Base-by-base conservation (phyloP, 192 early-diverging fungal genomes). In the Coemansia sp. region DNA sequence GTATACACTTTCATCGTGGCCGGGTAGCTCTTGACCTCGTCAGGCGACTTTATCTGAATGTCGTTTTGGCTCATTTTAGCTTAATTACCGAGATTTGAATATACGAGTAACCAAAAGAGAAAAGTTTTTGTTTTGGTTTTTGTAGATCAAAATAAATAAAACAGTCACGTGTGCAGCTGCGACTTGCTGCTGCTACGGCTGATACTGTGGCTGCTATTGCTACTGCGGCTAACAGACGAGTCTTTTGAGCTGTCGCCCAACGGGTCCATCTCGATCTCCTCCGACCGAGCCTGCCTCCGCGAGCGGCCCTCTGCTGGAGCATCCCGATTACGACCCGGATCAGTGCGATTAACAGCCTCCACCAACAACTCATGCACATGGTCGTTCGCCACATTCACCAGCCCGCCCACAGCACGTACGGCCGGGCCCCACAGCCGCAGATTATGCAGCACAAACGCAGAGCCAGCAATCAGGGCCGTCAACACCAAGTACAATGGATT, bases 401-500 rank as follows among this genome's bases (percentile, higher is more conserved):
- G 53, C 0, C 80, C 82, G 13, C 74, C 62, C 0, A 64, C 61
- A 2, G 81, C 73, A 0, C 83, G 73, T 56, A 87, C 77, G 4
- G 87, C 76, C 9, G 88, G 86, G 4, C 91, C 88, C 78, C 85
- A 82, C 49, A 92, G 68, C 10, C 89, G 86, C 39, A 92, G 68
- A 24, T 74, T 71, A 62, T 87, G 88, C 35, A 94, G 63, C 0
- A 89, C 80, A 29, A 83, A 84, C n/a, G 78, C 85, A 19, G 81
- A 62, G 12, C 83, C 66, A 18, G 87, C 86, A 3, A 88, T 57
- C 61, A 93, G 58, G 0, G 82, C 73, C 37, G 84, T 69, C 14
- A 88, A 66, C 20, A 95, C 66, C 58, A 96, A 78, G 62, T 94
- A 96, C 12, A 94, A 20, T 20, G 97, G 97, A 65, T 89, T 96